Evolutionary conservation across 768 basidiomycete genomes (phyloP).

Genomic region (Boletus tylopilopsis): DNA sequence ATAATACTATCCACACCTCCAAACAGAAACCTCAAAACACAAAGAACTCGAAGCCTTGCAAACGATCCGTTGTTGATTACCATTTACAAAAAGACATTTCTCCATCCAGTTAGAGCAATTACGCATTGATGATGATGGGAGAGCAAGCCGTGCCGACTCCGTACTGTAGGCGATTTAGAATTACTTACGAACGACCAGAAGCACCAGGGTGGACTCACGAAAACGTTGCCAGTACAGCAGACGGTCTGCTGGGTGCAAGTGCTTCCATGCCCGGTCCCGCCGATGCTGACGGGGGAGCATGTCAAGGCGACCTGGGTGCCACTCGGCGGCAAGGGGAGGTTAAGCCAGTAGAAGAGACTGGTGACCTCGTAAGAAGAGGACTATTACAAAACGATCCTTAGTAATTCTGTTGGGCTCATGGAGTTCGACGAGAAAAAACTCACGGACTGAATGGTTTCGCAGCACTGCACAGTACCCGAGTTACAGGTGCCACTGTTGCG

Average conservation of each 20-base stretch:
- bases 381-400: neutral
- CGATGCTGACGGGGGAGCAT: neutral
- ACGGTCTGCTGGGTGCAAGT: neutral
- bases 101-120: neutral
- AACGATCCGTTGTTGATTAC: neutral
- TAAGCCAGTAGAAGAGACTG: neutral
- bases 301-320: neutral
- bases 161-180: neutral
- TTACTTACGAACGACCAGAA: neutral
- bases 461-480: conserved; percentile 34
- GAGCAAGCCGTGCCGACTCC: neutral
- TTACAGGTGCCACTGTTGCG: conserved; percentile 27
- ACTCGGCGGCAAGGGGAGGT: neutral
- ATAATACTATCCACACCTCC: too few species aligned
- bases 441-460: neutral
- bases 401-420: neutral
- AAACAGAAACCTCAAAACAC: too few species aligned
- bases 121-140: neutral
- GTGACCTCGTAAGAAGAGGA: neutral
- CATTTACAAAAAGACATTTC: neutral
- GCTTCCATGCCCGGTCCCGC: neutral
- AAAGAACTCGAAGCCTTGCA: too few species aligned
- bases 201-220: neutral
- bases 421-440: neutral
- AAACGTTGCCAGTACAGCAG: conserved; percentile 2